Percentiles rank a stretch among this genome's conserved stretches.
phyloP scores from a whole-genome alignment of 305 asterid genomes.

The Fraxinus paxiana region DNA sequence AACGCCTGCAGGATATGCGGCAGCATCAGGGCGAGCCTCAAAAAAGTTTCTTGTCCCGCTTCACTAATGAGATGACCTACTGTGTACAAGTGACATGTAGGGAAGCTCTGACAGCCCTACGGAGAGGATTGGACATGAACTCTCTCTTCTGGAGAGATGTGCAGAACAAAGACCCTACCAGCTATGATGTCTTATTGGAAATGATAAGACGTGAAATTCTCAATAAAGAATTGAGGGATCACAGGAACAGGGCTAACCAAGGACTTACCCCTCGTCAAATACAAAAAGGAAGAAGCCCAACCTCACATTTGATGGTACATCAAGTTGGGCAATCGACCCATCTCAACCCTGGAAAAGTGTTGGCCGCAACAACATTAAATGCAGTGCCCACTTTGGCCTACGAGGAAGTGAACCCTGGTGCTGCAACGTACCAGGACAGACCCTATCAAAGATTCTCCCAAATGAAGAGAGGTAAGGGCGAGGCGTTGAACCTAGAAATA shows the following conservation, averaged over 20 bases:
- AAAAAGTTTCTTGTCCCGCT: neutral
- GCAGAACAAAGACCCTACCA: neutral
- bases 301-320: neutral
- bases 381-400: neutral
- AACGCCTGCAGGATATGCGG: neutral
- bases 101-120: neutral
- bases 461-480: neutral
- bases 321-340: neutral
- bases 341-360: neutral
- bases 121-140: neutral
- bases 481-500: neutral
- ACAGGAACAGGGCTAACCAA: neutral
- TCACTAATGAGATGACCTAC: neutral
- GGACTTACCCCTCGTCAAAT: neutral
- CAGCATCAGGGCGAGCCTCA: neutral
- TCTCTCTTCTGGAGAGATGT: neutral
- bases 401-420: neutral
- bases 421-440: no score
- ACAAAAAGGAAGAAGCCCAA: neutral
- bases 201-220: neutral
- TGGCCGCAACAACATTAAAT: neutral
- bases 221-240: neutral
- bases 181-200: neutral
- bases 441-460: neutral
- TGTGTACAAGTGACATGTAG: neutral